Evolutionary conservation across 176 grass and related monocot genomes (phyloP), one percentile per base, ranked within the genome.

Genomic region (Eragrostis nindensis): DNA sequence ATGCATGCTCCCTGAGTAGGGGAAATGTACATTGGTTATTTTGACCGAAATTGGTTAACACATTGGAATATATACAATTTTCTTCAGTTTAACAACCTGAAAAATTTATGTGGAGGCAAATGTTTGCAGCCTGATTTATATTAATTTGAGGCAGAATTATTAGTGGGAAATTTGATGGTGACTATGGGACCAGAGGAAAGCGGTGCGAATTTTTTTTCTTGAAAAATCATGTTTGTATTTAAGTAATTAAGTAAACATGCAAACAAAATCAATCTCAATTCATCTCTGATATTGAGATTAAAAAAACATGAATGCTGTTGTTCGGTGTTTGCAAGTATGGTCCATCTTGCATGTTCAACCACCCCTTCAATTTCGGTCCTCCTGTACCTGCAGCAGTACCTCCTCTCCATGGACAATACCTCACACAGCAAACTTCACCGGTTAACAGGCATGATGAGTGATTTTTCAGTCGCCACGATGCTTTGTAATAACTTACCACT

Each of bases 241-340:
- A n/a, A n/a, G n/a, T n/a, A n/a, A n/a, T n/a, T n/a, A n/a, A n/a
- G n/a, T n/a, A n/a, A n/a, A 7, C 40, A 5, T 42, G 7, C 4
- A 54, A n/a, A n/a, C 19, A 21, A 8, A 54, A 21, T 9, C 5
- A 21, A 7, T 54, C 21, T 54, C 5, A 21, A 7, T 21, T 54
- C 19, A 57, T 57, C 54, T 57, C 24, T 22, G 0, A 54, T 24
- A 22, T 57, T 57, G 54, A n/a, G 54, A 22, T 57, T 57, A 0
- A 22, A 57, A 57, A 57, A 57, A 57, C 6, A 57, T 50, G 14
- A 57, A 8, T 57, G 54, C 8, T 57, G 54, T 19, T 54, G 5
- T 97, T 66, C 29, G 94, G 94, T 45, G 53, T 93, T 46, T 97
- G 91, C 84, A 97, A 93, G 72, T 97, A 50, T 70, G 91, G 94